phyloP scores from a whole-genome alignment of 2,329 filamentous ascomycete species.

The Pyricularia pennisetigena region DNA sequence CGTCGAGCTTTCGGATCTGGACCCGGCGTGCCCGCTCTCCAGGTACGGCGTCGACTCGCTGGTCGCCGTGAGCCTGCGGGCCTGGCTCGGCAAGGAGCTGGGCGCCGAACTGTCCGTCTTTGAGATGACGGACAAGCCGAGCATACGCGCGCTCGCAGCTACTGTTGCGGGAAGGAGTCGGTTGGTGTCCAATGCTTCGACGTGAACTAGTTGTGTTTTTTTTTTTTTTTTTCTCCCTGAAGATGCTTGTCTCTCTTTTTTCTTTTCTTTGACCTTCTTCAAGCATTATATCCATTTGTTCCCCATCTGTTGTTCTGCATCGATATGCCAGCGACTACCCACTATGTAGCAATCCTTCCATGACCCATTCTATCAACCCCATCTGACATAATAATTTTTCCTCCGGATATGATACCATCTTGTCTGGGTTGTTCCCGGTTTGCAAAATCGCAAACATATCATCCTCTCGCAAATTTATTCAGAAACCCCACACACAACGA shows the following conservation, averaged over 20 bases:
- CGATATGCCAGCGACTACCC: not conserved
- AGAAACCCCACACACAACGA: no score
- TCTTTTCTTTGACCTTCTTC: no score
- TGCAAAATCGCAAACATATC: not conserved
- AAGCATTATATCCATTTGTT: no score
- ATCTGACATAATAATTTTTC: no score
- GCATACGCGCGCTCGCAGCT: conserved; percentile 14
- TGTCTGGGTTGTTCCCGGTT: not conserved
- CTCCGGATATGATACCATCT: not conserved
- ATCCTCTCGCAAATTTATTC: no score
- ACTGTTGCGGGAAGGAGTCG: conserved; percentile 14
- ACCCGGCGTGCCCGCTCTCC: conserved; percentile 12
- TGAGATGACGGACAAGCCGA: conserved; percentile 15
- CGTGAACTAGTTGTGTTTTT: not conserved
- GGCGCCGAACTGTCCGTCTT: conserved; percentile 16
- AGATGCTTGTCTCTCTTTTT: no score
- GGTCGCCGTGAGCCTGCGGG: conserved; percentile 15
- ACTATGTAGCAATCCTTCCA: not conserved
- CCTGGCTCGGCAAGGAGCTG: conserved; percentile 16
- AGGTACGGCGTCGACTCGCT: conserved; percentile 18
- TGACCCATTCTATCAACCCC: no score
- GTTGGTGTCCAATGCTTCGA: not conserved
- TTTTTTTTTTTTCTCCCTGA: not conserved
- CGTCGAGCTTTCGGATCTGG: conserved; percentile 13
- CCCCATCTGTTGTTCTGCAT: not conserved